Base-by-base conservation (phyloP, 169 alveolate genomes). In the Plasmodium gonderi region DNA sequence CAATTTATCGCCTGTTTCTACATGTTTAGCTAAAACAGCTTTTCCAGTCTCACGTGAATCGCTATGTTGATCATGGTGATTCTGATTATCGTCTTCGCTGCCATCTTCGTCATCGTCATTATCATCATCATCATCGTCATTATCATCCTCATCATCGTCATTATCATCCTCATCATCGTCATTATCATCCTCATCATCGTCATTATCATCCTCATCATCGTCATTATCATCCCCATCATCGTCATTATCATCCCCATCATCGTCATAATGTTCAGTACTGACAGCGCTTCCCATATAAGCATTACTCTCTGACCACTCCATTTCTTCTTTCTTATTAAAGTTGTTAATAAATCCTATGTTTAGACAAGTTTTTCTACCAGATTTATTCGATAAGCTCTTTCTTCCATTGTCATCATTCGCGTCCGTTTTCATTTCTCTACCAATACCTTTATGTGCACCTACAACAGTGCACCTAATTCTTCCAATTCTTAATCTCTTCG, bases 381-480 rank as follows among this genome's bases (percentile, higher is more conserved):
- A 26, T 33, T 33, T n/a, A 33, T 54, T 54, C 36, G 44, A 44
- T 44, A 5, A 26, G 29, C n/a, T n/a, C 1, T 33, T 79, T 60
- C 68, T 67, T 60, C 69, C 33, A 3, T 8, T 4, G 36, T n/a
- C 79, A 44, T 11, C 79, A 80, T 40, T 60, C 72, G 14, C 79
- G 42, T 26, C 12, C 26, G 60, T 68, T 14, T 64, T 44, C 29
- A 29, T 64, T 65, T 14, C 45, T 38, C 6, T 2, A 12, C 36
- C 36, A 12, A 17, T 80, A 17, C 65, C 31, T 38, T 26, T 49
- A 26, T 11, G 54, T 29, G 49, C 65, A 45, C 45, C 87, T 29
- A 44, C 72, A 2, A 60, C 87, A 3, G 20, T 9, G 14, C 51
- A 78, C 29, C 74, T 78, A 33, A 45, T 60, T 78, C 87, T 78